Conservation (phyloP, 371 early-diverging fungal genomes). For the Massospora cicadina region DNA sequence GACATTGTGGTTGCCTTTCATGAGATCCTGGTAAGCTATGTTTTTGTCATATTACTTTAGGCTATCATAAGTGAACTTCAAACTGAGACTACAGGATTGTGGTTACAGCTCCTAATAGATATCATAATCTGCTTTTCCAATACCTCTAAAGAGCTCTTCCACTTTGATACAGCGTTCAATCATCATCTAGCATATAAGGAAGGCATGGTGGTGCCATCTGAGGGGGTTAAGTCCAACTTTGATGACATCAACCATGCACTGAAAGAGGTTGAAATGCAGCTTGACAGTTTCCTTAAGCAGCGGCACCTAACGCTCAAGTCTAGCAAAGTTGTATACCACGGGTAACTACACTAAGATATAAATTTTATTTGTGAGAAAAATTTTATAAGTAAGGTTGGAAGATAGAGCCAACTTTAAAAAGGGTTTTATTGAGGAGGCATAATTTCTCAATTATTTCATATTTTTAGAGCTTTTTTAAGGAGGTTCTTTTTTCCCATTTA, state of each 20-base stretch:
- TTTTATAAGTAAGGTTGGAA: too few species aligned
- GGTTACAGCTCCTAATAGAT: constrained; percentile 17
- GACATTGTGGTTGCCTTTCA: constrained; percentile 37
- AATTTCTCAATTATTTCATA: too few species aligned
- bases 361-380: too few species aligned
- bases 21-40: constrained; percentile 24
- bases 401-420: too few species aligned
- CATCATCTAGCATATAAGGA: constrained; percentile 37
- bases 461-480: too few species aligned
- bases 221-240: constrained; percentile 57
- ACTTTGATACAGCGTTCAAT: constrained; percentile 55
- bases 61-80: background rate
- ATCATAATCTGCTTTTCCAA: constrained; percentile 31
- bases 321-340: background rate
- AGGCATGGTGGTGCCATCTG: constrained; percentile 46
- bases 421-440: too few species aligned
- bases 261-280: constrained; percentile 32
- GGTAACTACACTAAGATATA: too few species aligned
- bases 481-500: too few species aligned
- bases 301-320: background rate
- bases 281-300: constrained; percentile 35
- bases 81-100: background rate
- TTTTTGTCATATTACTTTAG: background rate
- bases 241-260: constrained; percentile 39
- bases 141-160: constrained; percentile 28